Percentiles rank a stretch among this genome's conserved stretches.
phyloP scores from a whole-genome alignment of 1,284 basidiomycete genomes.

The Filobasidium uniguttulatum region DNA sequence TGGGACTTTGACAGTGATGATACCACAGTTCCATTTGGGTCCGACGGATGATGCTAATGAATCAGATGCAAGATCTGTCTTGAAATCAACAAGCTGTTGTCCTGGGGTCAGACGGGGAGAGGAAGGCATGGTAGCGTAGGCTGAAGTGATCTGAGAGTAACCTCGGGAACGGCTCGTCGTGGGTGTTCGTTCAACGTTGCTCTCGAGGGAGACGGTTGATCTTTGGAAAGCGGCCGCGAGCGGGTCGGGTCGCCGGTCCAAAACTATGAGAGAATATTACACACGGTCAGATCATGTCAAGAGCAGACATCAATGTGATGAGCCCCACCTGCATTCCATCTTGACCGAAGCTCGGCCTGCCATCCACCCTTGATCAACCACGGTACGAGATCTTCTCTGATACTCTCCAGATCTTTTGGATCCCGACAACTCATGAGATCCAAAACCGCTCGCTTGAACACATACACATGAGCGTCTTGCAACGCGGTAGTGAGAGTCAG shows the following conservation, averaged over 20 bases:
- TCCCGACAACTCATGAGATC: constrained; percentile 53
- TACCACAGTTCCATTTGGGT: constrained; percentile 9
- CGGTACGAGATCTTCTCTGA: constrained; percentile 74
- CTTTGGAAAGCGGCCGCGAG: constrained; percentile 33
- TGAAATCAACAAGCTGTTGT: constrained; percentile 11
- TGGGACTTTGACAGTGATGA: constrained; percentile 14
- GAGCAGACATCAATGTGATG: not conserved
- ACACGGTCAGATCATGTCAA: not conserved
- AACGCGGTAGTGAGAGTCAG: constrained; percentile 55
- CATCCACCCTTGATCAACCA: constrained; percentile 79
- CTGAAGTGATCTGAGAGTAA: constrained; percentile 4
- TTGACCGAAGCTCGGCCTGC: constrained; percentile 28
- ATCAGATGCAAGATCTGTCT: constrained; percentile 6
- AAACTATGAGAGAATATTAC: constrained; percentile 21
- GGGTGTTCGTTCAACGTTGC: constrained; percentile 5
- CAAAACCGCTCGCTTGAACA: constrained; percentile 62
- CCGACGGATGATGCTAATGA: not conserved
- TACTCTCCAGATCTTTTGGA: constrained; percentile 51
- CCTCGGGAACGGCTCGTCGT: no score
- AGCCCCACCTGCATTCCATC: constrained; percentile 30
- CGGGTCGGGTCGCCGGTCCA: constrained; percentile 30
- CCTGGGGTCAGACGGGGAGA: constrained; percentile 11
- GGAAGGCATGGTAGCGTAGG: constrained; percentile 9
- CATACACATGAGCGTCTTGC: constrained; percentile 79
- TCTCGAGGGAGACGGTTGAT: constrained; percentile 26